phyloP scores from a whole-genome alignment of 495 filamentous ascomycete genomes.

The Tricharina praecox region DNA sequence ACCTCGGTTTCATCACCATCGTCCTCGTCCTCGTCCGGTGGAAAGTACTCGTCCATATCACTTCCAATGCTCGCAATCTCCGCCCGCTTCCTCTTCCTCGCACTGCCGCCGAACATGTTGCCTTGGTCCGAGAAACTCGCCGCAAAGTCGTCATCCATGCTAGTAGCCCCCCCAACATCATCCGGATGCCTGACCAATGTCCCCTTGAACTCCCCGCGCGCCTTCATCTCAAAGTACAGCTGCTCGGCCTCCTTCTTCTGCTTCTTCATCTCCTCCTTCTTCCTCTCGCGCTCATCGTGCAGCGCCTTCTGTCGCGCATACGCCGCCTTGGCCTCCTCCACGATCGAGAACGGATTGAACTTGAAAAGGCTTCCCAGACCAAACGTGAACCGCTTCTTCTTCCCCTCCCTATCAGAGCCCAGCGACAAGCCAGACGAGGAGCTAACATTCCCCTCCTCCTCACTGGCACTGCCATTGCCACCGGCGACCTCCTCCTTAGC shows the following conservation, averaged over 20 bases:
- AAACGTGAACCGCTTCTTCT: constrained; percentile 8
- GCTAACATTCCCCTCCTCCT: constrained; percentile 8
- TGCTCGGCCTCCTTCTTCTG: constrained; percentile 17
- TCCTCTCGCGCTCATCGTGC: constrained; percentile 16
- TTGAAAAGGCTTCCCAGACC: constrained; percentile 13
- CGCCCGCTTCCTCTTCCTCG: constrained; percentile 2
- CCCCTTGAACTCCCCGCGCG: constrained; percentile 2
- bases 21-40: not conserved
- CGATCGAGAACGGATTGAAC: constrained; percentile 21
- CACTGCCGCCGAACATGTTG: not conserved
- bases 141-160: not conserved
- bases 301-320: constrained; percentile 21
- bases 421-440: constrained; percentile 8
- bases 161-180: not conserved
- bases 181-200: not conserved
- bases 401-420: not conserved
- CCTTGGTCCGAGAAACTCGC: not conserved
- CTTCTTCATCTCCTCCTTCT: constrained; percentile 19
- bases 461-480: constrained; percentile 1
- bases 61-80: constrained; percentile 3
- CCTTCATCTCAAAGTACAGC: constrained; percentile 5
- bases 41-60: not conserved
- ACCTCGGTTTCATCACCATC: not conserved
- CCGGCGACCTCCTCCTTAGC: no score
- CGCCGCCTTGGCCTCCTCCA: constrained; percentile 18